Base-by-base conservation (phyloP, 1,284 basidiomycete species). In the Xerocomus minutiporus region DNA sequence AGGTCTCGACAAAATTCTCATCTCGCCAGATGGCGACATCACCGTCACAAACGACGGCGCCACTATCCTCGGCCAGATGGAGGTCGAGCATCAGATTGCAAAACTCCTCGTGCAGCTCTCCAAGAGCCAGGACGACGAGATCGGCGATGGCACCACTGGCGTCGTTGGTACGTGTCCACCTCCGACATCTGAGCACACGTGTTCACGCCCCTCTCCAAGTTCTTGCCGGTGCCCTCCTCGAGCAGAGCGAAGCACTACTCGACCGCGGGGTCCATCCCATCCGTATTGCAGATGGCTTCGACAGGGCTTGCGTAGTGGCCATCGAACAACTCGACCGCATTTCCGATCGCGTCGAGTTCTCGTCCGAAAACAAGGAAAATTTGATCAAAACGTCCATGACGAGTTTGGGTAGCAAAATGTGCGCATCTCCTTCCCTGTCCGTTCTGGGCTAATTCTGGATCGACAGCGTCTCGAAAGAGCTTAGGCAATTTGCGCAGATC, bases 21-120 rank as follows among this genome's bases (percentile, higher is more conserved):
- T 99, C 68, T 95, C 93, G 39, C 88, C 95, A 28, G 96, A 99
- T 76, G 96, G 96, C 47, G 96, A 99, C 66, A 99, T 99, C 64
- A 98, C 94, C 46, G 96, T 99, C 43, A 98, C 96, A 20, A 99
- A 99, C 73, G 96, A 99, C 75, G 96, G 96, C 47, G 96, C 96
- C 12, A 97, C 94, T 20, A 97, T 97, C 60, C 78, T 97, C 46
- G 82, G 89, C 41, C 92, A 95, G 75, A 96, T 96, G 93, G 91
- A 98, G 74, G 93, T 99, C 47, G 96, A 99, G 66, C 95, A 98
- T 70, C 95, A 97, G 74, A 96, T 99, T 66, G 96, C 96, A 55
- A 98, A 97, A 74, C 82, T 99, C 42, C 82, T 99, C 39, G 96
- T 99, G 9, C 93, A 99, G 70, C 79, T 98, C 43, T 95, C 92